Conservation (phyloP, 305 asterid species). For the Stenogyne calaminthoides region DNA sequence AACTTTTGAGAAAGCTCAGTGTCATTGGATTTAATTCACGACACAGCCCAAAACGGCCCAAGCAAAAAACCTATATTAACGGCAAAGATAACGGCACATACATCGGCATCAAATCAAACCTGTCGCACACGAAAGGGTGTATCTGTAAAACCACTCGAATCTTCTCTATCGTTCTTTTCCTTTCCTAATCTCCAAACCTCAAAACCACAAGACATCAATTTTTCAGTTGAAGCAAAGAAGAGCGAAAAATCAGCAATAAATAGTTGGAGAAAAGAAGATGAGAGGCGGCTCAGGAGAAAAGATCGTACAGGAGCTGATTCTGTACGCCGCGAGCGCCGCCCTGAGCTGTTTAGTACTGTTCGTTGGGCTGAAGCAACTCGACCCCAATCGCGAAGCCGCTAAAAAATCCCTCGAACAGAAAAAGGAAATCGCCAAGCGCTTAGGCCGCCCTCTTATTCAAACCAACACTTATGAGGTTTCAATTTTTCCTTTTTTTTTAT, state of each 20-base stretch:
- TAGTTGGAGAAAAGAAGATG: slow-evolving; percentile 24
- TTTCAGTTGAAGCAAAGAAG: background rate
- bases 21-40: background rate
- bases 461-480: slow-evolving; percentile 84
- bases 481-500: background rate
- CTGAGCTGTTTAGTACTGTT: slow-evolving; percentile 72
- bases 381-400: slow-evolving; percentile 83
- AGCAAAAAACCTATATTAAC: background rate
- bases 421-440: slow-evolving; percentile 88
- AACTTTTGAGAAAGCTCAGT: no score
- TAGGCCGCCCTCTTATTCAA: slow-evolving; percentile 78
- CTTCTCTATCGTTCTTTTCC: background rate
- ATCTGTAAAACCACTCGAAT: slow-evolving; percentile 9
- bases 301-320: slow-evolving; percentile 65
- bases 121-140: slow-evolving; percentile 5
- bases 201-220: background rate
- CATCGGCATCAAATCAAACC: background rate
- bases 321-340: slow-evolving; percentile 91
- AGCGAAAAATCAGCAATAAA: background rate
- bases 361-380: slow-evolving; percentile 71
- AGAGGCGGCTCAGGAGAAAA: slow-evolving; percentile 57
- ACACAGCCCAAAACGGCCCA: background rate
- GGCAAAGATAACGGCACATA: background rate
- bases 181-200: background rate
- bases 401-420: slow-evolving; percentile 72